Evolutionary conservation across 352 stramenopile genomes (phyloP).

Genomic region (Peronospora farinosa): DNA sequence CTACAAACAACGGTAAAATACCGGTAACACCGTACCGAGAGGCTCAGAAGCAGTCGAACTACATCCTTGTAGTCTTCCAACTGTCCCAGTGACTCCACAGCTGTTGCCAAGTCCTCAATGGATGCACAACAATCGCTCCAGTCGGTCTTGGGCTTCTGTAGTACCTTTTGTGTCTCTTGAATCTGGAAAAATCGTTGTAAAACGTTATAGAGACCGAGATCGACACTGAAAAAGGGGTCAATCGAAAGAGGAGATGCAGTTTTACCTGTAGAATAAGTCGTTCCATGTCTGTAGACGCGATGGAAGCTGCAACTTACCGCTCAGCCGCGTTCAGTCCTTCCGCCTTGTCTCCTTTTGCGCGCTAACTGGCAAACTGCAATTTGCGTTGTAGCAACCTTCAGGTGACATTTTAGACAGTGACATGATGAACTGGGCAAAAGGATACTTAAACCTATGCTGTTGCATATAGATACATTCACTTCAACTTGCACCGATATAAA

Average conservation of each 20-base stretch:
- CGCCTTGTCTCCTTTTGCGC: constrained; percentile 11
- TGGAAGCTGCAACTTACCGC: constrained; percentile 3
- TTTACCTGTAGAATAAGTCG: constrained; percentile 19
- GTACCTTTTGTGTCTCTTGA: constrained; percentile 33
- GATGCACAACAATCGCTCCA: constrained; percentile 38
- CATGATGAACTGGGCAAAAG: neutral
- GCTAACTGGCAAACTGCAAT: constrained; percentile 10
- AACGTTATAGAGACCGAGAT: constrained; percentile 13
- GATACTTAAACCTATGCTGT: constrained; percentile 9
- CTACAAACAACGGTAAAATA: constrained; percentile 3
- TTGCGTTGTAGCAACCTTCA: constrained; percentile 9
- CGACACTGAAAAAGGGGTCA: constrained; percentile 9
- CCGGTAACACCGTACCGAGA: constrained; percentile 34
- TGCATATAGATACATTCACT: constrained; percentile 15
- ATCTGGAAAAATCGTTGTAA: constrained; percentile 24
- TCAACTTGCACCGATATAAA: neutral
- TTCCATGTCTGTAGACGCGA: constrained; percentile 20
- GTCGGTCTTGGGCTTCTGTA: constrained; percentile 25
- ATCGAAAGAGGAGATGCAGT: constrained; percentile 3
- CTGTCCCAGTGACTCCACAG: constrained; percentile 35
- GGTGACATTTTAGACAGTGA: constrained; percentile 2
- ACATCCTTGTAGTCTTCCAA: constrained; percentile 28
- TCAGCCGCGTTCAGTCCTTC: constrained; percentile 11
- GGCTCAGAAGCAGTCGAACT: constrained; percentile 31
- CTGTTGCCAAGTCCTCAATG: constrained; percentile 40